Percentiles rank a stretch among this genome's conserved stretches.
Evolutionary conservation across 441 rosid species (phyloP).

Genomic region (Erysimum cheiri): DNA sequence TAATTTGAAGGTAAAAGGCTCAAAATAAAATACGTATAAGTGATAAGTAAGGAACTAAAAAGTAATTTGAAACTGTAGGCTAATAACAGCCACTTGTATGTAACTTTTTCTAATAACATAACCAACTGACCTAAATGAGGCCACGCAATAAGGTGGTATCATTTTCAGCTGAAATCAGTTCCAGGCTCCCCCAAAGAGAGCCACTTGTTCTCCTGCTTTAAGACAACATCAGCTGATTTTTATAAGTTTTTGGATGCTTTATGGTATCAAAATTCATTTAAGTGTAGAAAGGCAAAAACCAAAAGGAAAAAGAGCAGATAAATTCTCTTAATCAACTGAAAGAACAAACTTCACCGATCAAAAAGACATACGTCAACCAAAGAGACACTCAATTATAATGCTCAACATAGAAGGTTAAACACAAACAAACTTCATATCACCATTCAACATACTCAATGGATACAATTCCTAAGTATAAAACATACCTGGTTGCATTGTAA

Average conservation of each 20-base stretch:
- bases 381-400: background rate
- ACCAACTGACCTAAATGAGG: slow-evolving; percentile 99
- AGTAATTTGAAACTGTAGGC: slow-evolving; percentile 61
- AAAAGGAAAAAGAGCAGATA: slow-evolving; percentile 63
- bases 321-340: slow-evolving; percentile 52
- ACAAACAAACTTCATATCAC: slow-evolving; percentile 11
- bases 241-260: slow-evolving; percentile 51
- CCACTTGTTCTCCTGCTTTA: slow-evolving; percentile 98
- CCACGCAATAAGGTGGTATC: slow-evolving; percentile 97
- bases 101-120: slow-evolving; percentile 70
- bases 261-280: slow-evolving; percentile 60
- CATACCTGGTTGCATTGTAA: slow-evolving; percentile 67
- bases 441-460: slow-evolving; percentile 24
- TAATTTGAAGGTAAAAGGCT: slow-evolving; percentile 41
- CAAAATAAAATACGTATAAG: slow-evolving; percentile 28
- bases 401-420: slow-evolving; percentile 28
- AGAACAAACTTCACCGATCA: slow-evolving; percentile 35
- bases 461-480: background rate
- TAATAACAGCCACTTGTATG: slow-evolving; percentile 55
- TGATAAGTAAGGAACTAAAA: slow-evolving; percentile 54
- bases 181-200: slow-evolving; percentile 95
- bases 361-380: slow-evolving; percentile 34
- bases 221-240: slow-evolving; percentile 78
- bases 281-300: slow-evolving; percentile 61
- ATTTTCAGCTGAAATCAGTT: slow-evolving; percentile 91